These are phyloP conservation scores for Cercophora newfieldiana DNA, from an alignment of 495 filamentous ascomycete species.

Conservation along the genomic window DNA sequence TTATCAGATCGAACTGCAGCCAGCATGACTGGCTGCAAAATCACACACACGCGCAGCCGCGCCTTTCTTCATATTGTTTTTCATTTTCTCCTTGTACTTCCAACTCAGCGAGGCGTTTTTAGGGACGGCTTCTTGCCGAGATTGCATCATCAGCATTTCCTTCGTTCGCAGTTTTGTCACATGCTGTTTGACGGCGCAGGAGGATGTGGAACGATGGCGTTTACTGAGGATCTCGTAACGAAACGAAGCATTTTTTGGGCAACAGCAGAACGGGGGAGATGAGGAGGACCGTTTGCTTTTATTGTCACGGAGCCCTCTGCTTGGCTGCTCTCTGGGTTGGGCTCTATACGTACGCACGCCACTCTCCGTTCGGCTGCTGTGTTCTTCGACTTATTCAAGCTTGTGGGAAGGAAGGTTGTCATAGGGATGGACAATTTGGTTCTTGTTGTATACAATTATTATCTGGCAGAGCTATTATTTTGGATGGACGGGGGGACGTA, in stretches of 20 bases:
- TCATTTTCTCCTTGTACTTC: constrained; percentile 13
- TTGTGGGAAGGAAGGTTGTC: neutral
- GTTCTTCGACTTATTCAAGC: neutral
- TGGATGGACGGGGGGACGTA: neutral
- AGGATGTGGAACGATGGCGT: constrained; percentile 12
- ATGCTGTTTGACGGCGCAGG: neutral
- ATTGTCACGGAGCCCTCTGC: neutral
- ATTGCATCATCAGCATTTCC: constrained; percentile 23
- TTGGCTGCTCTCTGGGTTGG: neutral
- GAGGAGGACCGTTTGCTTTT: neutral
- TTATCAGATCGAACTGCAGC: neutral
- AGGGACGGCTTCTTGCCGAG: constrained; percentile 14
- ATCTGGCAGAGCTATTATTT: neutral
- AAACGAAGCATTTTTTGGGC: constrained; percentile 8
- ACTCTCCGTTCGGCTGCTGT: neutral
- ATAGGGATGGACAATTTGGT: neutral
- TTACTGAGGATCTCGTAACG: constrained; percentile 6
- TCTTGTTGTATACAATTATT: neutral
- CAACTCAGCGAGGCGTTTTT: constrained; percentile 30
- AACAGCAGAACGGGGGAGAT: neutral
- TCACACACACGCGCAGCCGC: neutral
- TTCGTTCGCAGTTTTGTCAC: constrained; percentile 11
- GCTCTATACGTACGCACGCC: neutral
- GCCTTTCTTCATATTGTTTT: constrained; percentile 8
- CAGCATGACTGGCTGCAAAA: neutral